Evolutionary conservation across 768 basidiomycete genomes (phyloP).

Genomic region (Hydnomerulius pinastri): DNA sequence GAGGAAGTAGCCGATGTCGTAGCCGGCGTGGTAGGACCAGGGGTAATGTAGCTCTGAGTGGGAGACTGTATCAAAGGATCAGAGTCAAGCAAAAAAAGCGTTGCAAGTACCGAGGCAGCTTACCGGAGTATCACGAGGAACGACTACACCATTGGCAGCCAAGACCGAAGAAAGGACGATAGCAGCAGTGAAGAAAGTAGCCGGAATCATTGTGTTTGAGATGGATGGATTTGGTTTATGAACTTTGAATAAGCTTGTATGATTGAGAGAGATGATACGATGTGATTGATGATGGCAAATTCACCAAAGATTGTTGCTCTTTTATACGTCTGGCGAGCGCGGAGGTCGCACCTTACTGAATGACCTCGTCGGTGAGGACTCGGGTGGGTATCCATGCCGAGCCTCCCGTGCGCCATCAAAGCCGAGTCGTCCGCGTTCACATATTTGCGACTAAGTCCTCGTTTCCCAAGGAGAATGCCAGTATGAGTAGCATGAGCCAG

Average conservation of each 20-base stretch:
- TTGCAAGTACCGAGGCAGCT: too few species aligned
- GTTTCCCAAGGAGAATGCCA: too few species aligned
- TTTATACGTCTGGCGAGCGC: background rate
- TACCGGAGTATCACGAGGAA: conserved; percentile 19
- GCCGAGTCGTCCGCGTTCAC: too few species aligned
- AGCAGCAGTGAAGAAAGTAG: conserved; percentile 7
- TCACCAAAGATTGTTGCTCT: background rate
- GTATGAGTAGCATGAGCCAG: too few species aligned
- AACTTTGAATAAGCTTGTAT: too few species aligned
- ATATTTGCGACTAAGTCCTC: too few species aligned
- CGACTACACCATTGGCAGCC: conserved; percentile 15
- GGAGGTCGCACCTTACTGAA: background rate
- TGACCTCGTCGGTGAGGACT: background rate
- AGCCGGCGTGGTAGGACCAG: conserved; percentile 5
- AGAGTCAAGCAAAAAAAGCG: background rate
- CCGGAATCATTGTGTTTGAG: conserved; percentile 13
- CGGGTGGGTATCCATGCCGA: too few species aligned
- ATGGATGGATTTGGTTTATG: background rate
- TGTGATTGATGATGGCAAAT: background rate
- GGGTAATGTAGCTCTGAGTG: background rate
- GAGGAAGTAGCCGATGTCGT: background rate
- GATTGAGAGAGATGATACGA: background rate
- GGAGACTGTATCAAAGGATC: background rate
- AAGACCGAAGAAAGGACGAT: conserved; percentile 11
- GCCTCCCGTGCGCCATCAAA: too few species aligned